These are phyloP conservation scores for Monosporozyma yasuniensis DNA, from an alignment of 805 yeast species.

Conservation along the genomic window DNA sequence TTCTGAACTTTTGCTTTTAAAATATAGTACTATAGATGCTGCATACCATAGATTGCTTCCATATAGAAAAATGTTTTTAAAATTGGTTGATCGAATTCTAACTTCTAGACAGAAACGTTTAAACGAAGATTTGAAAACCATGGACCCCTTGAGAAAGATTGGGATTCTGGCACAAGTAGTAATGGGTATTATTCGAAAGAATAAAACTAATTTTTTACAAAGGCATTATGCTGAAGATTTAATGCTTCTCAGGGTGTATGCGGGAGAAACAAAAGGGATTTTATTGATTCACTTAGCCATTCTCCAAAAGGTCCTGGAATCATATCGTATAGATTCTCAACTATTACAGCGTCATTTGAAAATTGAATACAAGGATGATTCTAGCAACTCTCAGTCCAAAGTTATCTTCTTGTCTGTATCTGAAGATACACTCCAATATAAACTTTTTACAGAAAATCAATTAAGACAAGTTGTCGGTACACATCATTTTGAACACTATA, in stretches of 20 bases:
- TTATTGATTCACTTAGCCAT: constrained; percentile 17
- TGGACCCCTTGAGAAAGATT: background rate
- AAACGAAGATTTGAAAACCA: background rate
- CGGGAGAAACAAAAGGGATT: constrained; percentile 19
- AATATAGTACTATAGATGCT: constrained; percentile 2
- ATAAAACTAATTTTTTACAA: background rate
- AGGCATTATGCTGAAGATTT: constrained; percentile 12
- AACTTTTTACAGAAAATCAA: background rate
- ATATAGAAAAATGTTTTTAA: constrained; percentile 6
- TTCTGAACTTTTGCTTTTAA: constrained; percentile 1
- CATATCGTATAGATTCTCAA: background rate
- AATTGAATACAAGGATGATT: background rate
- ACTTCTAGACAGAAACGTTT: constrained; percentile 7
- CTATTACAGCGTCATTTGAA: background rate
- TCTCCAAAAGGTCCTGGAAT: constrained; percentile 10
- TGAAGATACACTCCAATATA: background rate
- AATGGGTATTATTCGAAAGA: background rate
- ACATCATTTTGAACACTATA: background rate
- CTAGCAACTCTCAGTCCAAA: background rate
- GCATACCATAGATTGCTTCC: constrained; percentile 3
- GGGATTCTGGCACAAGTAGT: background rate
- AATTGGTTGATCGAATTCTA: constrained; percentile 5
- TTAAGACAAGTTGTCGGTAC: background rate
- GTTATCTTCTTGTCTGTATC: background rate
- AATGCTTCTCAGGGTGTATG: constrained; percentile 19